These are phyloP conservation scores for Luffa aegyptiaca DNA, from an alignment of 306 rosid genomes.

Conservation along the genomic window DNA sequence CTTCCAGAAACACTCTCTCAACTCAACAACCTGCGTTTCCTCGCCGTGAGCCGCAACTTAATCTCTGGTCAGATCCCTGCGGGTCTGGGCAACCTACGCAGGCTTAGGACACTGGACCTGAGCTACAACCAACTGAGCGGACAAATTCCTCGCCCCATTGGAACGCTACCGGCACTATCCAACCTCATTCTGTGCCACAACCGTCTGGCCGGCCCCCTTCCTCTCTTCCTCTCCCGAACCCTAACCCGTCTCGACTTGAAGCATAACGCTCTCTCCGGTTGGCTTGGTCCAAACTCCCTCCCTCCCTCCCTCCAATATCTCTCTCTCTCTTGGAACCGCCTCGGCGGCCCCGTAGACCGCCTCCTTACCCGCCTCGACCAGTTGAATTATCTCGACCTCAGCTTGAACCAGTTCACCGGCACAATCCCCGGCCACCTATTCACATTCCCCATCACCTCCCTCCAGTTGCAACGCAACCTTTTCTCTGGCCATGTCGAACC, in stretches of 20 bases:
- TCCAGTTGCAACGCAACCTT: constrained; percentile 65
- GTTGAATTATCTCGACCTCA: constrained; percentile 69
- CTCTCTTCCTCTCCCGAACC: constrained; percentile 49
- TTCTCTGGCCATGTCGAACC: constrained; percentile 63
- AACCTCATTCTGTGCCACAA: constrained; percentile 86
- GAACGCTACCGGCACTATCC: constrained; percentile 49
- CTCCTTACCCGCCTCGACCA: constrained; percentile 43
- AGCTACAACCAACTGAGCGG: constrained; percentile 83
- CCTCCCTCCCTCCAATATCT: constrained; percentile 77
- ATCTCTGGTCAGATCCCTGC: constrained; percentile 74
- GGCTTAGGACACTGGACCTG: constrained; percentile 62
- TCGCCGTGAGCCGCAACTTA: constrained; percentile 75
- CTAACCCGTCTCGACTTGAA: constrained; percentile 74
- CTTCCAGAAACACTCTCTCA: constrained; percentile 46
- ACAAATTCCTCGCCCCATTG: constrained; percentile 52
- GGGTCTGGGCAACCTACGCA: constrained; percentile 36
- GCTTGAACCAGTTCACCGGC: constrained; percentile 73
- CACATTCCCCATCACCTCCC: constrained; percentile 53
- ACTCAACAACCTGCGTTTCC: constrained; percentile 59
- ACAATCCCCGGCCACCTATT: constrained; percentile 58
- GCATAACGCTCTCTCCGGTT: constrained; percentile 75
- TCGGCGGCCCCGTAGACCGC: constrained; percentile 58
- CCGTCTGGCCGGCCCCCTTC: constrained; percentile 60
- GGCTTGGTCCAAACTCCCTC: constrained; percentile 41
- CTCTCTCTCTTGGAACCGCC: constrained; percentile 69